phyloP scores from a whole-genome alignment of 208 protist genomes.

The Balamuthia mandrillaris region DNA sequence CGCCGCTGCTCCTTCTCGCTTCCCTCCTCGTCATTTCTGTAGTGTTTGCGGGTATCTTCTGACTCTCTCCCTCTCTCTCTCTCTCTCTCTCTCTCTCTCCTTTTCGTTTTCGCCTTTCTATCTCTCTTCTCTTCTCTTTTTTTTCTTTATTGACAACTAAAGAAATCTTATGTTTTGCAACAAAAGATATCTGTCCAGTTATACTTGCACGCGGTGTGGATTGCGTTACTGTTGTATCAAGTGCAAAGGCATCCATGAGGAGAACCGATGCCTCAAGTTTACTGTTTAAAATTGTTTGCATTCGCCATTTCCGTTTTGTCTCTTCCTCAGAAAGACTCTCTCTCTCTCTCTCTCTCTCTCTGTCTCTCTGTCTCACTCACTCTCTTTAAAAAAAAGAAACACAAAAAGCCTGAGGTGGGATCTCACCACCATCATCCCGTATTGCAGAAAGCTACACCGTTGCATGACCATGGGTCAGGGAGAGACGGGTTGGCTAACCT shows the following conservation, averaged over 20 bases:
- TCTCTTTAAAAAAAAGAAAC: too few species aligned
- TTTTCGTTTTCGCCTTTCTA: background rate
- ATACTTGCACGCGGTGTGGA: slow-evolving; percentile 16
- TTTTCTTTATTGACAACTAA: background rate
- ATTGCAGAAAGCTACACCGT: too few species aligned
- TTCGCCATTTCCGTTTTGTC: too few species aligned
- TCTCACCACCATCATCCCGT: too few species aligned
- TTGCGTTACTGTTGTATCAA: background rate
- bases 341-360: too few species aligned
- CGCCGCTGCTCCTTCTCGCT: background rate
- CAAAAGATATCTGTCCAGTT: slow-evolving; percentile 30
- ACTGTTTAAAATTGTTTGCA: background rate
- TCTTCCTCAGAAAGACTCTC: too few species aligned
- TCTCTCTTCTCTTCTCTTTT: background rate
- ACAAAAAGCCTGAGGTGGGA: too few species aligned
- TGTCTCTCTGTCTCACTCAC: too few species aligned
- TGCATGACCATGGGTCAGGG: too few species aligned
- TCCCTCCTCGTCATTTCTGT: slow-evolving; percentile 13
- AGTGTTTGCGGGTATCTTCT: background rate
- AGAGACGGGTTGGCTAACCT: too few species aligned
- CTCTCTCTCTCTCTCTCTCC: background rate
- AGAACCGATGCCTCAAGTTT: slow-evolving; percentile 32
- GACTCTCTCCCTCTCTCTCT: background rate
- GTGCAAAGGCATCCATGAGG: slow-evolving; percentile 29
- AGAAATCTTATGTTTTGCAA: background rate